A percentile compares a stretch with the other conserved stretches of the same genome.
Evolutionary conservation across 208 protist species (phyloP).

Genomic region (Trypanosoma platydactyli): DNA sequence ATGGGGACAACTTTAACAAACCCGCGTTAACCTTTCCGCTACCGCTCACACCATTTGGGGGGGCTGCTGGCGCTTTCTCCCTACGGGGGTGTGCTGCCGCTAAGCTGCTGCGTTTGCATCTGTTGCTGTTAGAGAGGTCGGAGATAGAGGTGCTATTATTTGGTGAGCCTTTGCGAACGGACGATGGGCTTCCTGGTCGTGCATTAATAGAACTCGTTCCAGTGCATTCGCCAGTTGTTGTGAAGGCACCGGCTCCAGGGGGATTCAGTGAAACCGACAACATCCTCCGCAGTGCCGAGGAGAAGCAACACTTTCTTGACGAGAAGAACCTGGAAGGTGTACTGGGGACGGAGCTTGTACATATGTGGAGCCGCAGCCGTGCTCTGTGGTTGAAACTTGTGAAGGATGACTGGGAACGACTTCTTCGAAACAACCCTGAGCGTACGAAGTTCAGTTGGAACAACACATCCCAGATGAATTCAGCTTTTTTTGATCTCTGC

Average conservation of each 20-base stretch:
- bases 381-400: slow-evolving; percentile 65
- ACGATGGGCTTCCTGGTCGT: slow-evolving; percentile 57
- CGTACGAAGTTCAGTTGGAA: slow-evolving; percentile 81
- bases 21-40: slow-evolving; percentile 48
- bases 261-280: slow-evolving; percentile 55
- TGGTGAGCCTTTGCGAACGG: slow-evolving; percentile 48
- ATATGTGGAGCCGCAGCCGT: slow-evolving; percentile 64
- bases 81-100: slow-evolving; percentile 31
- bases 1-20: slow-evolving; percentile 65
- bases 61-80: slow-evolving; percentile 29
- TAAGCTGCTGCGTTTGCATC: slow-evolving; percentile 40
- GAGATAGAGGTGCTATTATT: slow-evolving; percentile 44
- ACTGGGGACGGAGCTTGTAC: slow-evolving; percentile 46
- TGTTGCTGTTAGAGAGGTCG: slow-evolving; percentile 26
- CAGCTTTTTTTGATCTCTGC: slow-evolving; percentile 87
- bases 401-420: slow-evolving; percentile 49
- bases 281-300: slow-evolving; percentile 33
- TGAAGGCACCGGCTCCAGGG: slow-evolving; percentile 33
- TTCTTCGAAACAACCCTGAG: slow-evolving; percentile 39
- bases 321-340: slow-evolving; percentile 34
- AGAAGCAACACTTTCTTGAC: slow-evolving; percentile 52
- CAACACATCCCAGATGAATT: slow-evolving; percentile 80
- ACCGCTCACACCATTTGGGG: slow-evolving; percentile 53
- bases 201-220: slow-evolving; percentile 39
- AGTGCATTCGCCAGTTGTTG: slow-evolving; percentile 24